Evolutionary conservation across 2,329 filamentous ascomycete genomes (phyloP).

Genomic region (Claviceps purpurea): DNA sequence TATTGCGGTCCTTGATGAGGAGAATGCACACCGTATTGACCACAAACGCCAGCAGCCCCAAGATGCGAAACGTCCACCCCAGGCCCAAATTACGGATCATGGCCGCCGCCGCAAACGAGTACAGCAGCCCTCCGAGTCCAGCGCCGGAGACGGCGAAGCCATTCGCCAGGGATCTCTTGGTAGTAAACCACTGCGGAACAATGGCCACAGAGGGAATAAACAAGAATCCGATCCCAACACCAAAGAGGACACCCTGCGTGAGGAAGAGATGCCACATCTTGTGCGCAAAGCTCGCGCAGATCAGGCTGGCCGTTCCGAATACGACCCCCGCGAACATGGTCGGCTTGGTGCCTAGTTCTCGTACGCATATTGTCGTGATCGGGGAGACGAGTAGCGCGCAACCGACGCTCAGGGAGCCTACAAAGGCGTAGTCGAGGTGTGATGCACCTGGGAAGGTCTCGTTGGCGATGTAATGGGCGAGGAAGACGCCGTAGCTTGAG

Average conservation of each 20-base stretch:
- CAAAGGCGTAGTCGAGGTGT: slow-evolving; percentile 58
- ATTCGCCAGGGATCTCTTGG: slow-evolving; percentile 54
- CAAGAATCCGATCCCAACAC: slow-evolving; percentile 64
- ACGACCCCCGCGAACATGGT: slow-evolving; percentile 52
- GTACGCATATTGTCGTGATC: slow-evolving; percentile 47
- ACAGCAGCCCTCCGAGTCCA: slow-evolving; percentile 60
- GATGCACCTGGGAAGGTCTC: slow-evolving; percentile 50
- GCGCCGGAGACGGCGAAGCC: slow-evolving; percentile 55
- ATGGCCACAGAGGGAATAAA: slow-evolving; percentile 58
- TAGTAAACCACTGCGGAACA: slow-evolving; percentile 62
- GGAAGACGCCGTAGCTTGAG: slow-evolving; percentile 34
- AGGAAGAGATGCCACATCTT: slow-evolving; percentile 66
- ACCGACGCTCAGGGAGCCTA: slow-evolving; percentile 36
- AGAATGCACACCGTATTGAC: slow-evolving; percentile 51
- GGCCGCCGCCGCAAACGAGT: slow-evolving; percentile 52
- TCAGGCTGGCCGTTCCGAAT: slow-evolving; percentile 50
- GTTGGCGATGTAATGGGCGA: slow-evolving; percentile 42
- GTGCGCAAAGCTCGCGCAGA: slow-evolving; percentile 55
- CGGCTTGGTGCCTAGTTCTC: slow-evolving; percentile 47
- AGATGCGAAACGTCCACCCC: slow-evolving; percentile 52
- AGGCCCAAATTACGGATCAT: slow-evolving; percentile 54
- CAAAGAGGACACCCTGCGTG: slow-evolving; percentile 62
- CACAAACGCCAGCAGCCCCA: slow-evolving; percentile 48
- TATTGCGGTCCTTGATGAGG: slow-evolving; percentile 58
- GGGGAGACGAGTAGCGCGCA: slow-evolving; percentile 54